Base-by-base conservation (phyloP, 208 protist species). In the Leishmania turanica region DNA sequence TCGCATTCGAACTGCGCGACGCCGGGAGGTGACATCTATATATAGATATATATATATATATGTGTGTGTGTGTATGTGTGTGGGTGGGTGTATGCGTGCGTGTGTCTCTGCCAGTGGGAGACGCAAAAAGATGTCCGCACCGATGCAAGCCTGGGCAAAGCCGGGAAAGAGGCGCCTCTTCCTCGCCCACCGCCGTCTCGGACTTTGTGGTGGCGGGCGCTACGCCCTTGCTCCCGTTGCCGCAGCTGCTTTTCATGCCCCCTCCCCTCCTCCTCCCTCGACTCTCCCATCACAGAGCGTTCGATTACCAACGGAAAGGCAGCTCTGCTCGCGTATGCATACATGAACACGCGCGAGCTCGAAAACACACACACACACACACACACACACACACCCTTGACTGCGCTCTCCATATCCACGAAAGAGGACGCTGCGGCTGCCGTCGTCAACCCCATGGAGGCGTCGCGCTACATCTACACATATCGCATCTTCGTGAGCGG, bases 401-500 rank as follows among this genome's bases (percentile, higher is more conserved):
- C 45, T 11, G 8, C 56, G 24, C 27, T 31, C 24, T 42, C 24
- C 72, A 17, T 45, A 13, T 24, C 13, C 31, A 58, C 72, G 21
- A 9, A 19, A 24, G 19, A 31, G 24, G 9, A 27, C 70, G 31
- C n/a, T 21, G 45, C 47, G n/a, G 45, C 47, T 1, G 74, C 56
- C 34, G 9, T 64, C 8, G 24, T 6, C 21, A 21, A 27, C 31
- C 47, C 37, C 37, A 81, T 71, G 66, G 53, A 31, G 24, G 56
- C 40, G 24, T 40, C 47, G 5, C 42, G n/a, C 62, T 68, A 68
- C 17, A 80, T 83, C 40, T 54, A n/a, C 60, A 74, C 68, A 4
- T 88, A 84, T 21, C 91, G 92, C 80, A 86, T 97, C 24, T 84
- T 94, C 49, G 93, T 98, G 24, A 81, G 76, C 53, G 96, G 96